Percentiles rank a stretch among this genome's conserved stretches.
Conservation (phyloP, 2,329 filamentous ascomycete species). For the Conoideocrella luteorostrata region DNA sequence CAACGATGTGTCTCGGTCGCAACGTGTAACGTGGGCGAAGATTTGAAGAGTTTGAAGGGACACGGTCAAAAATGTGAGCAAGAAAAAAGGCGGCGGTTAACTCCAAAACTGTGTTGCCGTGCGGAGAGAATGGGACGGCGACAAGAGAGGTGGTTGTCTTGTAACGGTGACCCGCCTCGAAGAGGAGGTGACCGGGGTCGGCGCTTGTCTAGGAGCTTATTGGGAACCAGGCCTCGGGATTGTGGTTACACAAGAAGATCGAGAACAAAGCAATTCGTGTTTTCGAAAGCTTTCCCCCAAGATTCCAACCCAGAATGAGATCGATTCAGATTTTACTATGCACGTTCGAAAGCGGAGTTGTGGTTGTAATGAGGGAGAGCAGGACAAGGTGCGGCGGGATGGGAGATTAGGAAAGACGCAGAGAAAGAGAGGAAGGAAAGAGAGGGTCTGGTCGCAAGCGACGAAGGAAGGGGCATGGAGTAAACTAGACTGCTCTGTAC, state of each 20-base stretch:
- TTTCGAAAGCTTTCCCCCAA: background rate
- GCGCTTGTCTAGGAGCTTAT: conserved; percentile 8
- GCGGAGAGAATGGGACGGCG: conserved; percentile 4
- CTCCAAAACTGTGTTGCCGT: conserved; percentile 2
- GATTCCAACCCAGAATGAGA: background rate
- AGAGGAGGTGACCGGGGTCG: conserved; percentile 7
- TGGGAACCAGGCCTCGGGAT: conserved; percentile 7
- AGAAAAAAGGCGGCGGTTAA: conserved; percentile 7
- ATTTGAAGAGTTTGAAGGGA: conserved; percentile 6
- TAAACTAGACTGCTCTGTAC: too few relatives aligned
- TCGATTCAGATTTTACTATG: background rate
- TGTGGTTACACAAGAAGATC: conserved; percentile 4
- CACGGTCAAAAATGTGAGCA: conserved; percentile 13
- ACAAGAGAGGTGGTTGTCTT: conserved; percentile 5
- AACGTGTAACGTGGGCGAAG: conserved; percentile 12
- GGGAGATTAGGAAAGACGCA: background rate
- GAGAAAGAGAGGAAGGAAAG: background rate
- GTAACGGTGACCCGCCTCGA: conserved; percentile 5
- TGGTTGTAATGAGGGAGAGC: background rate
- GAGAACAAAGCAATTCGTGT: background rate
- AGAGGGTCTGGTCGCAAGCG: background rate
- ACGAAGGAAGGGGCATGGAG: too few relatives aligned
- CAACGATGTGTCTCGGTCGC: conserved; percentile 25
- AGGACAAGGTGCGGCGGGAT: background rate
- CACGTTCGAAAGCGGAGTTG: background rate